Percentiles rank a stretch among this genome's conserved stretches.
Evolutionary conservation across 75 land plant genomes (phyloP).

Genomic region (Pseudotsuga menziesii): DNA sequence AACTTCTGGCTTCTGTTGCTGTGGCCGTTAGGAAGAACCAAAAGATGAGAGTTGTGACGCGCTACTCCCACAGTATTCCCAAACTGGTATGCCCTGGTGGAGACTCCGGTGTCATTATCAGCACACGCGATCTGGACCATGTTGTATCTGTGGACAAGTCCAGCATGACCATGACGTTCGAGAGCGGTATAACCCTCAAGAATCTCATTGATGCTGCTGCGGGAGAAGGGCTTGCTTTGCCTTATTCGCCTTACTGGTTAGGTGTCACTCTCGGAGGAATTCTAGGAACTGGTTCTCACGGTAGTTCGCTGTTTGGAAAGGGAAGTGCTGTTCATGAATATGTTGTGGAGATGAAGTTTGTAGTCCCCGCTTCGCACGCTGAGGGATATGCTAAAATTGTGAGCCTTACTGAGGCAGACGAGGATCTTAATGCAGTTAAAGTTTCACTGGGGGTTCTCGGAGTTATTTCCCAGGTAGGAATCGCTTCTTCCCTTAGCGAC

Average conservation of each 20-base stretch:
- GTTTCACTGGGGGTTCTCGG: constrained; percentile 85
- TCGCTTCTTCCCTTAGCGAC: no score
- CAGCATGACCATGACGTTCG: constrained; percentile 18
- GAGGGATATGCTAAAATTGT: constrained; percentile 58
- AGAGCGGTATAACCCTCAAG: constrained; percentile 15
- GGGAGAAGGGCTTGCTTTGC: constrained; percentile 24
- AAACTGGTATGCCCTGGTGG: constrained; percentile 42
- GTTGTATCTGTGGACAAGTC: constrained; percentile 9
- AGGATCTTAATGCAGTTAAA: constrained; percentile 57
- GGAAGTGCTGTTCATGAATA: constrained; percentile 45
- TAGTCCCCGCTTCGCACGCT: constrained; percentile 19
- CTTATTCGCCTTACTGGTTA: constrained; percentile 43
- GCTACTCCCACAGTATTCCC: constrained; percentile 38
- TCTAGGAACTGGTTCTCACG: constrained; percentile 53
- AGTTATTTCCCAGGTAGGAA: constrained; percentile 55
- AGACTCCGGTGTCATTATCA: constrained; percentile 26
- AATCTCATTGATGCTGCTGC: constrained; percentile 34
- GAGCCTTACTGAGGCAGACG: constrained; percentile 16
- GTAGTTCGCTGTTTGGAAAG: constrained; percentile 40
- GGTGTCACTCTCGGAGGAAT: constrained; percentile 41
- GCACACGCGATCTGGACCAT: constrained; percentile 16
- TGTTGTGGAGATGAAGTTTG: constrained; percentile 26
- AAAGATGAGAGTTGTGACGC: constrained; percentile 31
- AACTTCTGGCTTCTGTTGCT: constrained; percentile 31
- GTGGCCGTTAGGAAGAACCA: constrained; percentile 18